Evolutionary conservation across 2,329 filamentous ascomycete species (phyloP), one percentile per base, ranked within the genome.

Genomic region (Diplodia mutila): DNA sequence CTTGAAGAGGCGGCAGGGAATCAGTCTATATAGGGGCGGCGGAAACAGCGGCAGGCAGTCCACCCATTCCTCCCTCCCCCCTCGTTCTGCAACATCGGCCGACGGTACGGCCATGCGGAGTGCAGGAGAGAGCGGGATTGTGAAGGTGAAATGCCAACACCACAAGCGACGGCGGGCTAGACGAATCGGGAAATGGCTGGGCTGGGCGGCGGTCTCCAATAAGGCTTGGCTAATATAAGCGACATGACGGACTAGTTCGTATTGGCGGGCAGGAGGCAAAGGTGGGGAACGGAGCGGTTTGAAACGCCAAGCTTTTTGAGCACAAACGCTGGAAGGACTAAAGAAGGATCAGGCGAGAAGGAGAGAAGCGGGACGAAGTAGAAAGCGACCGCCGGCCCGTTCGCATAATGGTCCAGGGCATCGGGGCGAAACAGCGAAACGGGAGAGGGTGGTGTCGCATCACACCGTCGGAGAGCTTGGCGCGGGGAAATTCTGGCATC

Each of bases 161-260:
- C 57, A 49, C 9, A 61, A 29, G 57, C 57, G 57, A 61, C 57
- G 57, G 57, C 2, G 4, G 8, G 21, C 39, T 32, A 34, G 18
- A 61, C 57, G 23, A 8, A 61, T 21, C 1, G 25, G 57, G 57
- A 48, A 61, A 34, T 61, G 39, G 57, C 39, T n/a, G 46, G 57
- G 57, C 57, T 49, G 57, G 39, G 39, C 57, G 14, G 57, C 16
- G 25, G 57, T 57, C 53, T 37, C 29, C 21, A 37, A 9, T 21
- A 16, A 39, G 39, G 57, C 57, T 61, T 61, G 57, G 57, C 57
- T 34, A 48, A 48, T 48, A 48, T 61, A 57, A 57, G 53, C 32
- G 32, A 57, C n/a, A 34, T 16, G 25, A 25, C 39, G 14, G n/a
- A n/a, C n/a, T n/a, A n/a, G n/a, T n/a, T n/a, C n/a, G 25, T 23